These are phyloP conservation scores for Cucumis melo DNA, from an alignment of 306 rosid species.

Conservation along the genomic window DNA sequence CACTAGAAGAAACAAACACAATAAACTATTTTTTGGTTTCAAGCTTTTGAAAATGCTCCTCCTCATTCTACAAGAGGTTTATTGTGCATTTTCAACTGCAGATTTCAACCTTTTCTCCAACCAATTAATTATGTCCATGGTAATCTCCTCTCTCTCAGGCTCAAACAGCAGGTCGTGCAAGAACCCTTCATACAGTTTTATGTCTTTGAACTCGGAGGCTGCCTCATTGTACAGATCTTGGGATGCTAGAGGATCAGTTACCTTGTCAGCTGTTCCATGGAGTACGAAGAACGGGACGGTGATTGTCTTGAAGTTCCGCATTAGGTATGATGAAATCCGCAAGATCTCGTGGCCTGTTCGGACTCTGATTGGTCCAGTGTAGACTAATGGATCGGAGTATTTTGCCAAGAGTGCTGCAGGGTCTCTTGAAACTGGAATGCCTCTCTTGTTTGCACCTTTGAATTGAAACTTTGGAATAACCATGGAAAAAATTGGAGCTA, in stretches of 20 bases:
- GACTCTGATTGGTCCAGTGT: slow-evolving; percentile 92
- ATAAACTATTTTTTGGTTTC: background rate
- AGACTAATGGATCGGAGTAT: slow-evolving; percentile 90
- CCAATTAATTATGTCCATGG: slow-evolving; percentile 76
- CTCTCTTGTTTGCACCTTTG: slow-evolving; percentile 95
- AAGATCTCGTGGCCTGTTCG: slow-evolving; percentile 93
- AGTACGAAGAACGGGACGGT: slow-evolving; percentile 90
- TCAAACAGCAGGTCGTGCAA: slow-evolving; percentile 89
- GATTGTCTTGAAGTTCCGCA: slow-evolving; percentile 54
- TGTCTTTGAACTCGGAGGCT: slow-evolving; percentile 63
- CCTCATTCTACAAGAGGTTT: slow-evolving; percentile 2
- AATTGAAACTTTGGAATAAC: slow-evolving; percentile 81
- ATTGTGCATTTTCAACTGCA: slow-evolving; percentile 1
- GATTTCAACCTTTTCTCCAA: slow-evolving; percentile 49
- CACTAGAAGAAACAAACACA: background rate
- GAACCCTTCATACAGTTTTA: slow-evolving; percentile 87
- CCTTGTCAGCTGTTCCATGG: slow-evolving; percentile 94
- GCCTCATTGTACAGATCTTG: slow-evolving; percentile 73
- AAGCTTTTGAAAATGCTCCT: background rate
- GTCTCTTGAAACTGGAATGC: slow-evolving; percentile 95
- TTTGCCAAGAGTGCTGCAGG: slow-evolving; percentile 85
- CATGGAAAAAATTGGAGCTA: slow-evolving; percentile 80
- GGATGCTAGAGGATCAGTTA: slow-evolving; percentile 89
- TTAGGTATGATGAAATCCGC: slow-evolving; percentile 62
- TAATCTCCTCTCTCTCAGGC: slow-evolving; percentile 83